A percentile compares a stretch with the other conserved stretches of the same genome.
Evolutionary conservation across 345 rosid genomes (phyloP).

Genomic region (Gossypium turneri): DNA sequence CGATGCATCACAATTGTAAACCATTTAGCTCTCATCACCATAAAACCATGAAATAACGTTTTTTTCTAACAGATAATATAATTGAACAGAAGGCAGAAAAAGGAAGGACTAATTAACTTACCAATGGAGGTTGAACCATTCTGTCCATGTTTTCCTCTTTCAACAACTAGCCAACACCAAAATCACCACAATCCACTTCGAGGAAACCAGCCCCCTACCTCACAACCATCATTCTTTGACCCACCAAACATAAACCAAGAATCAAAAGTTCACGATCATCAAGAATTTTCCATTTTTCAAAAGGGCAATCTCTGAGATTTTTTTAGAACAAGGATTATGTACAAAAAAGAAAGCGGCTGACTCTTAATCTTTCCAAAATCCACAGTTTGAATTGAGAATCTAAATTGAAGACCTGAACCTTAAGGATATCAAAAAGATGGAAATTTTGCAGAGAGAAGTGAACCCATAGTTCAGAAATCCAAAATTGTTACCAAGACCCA

Average conservation of each 20-base stretch:
- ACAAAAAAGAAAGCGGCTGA: background rate
- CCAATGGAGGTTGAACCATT: conserved; percentile 73
- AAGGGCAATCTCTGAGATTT: background rate
- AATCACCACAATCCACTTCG: conserved; percentile 21
- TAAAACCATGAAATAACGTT: conserved; percentile 7
- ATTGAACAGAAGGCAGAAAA: conserved; percentile 4
- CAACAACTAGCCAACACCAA: conserved; percentile 21
- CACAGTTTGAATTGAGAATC: background rate
- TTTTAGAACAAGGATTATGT: background rate
- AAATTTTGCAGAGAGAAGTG: background rate
- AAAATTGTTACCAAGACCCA: conserved; percentile 23
- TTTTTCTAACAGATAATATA: background rate
- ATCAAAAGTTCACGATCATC: conserved; percentile 4
- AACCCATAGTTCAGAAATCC: conserved; percentile 16
- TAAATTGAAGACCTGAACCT: background rate
- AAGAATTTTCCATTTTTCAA: background rate
- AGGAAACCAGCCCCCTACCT: conserved; percentile 25
- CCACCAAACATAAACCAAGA: conserved; percentile 9
- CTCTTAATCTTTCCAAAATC: background rate
- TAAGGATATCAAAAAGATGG: conserved; percentile 5
- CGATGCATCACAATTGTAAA: background rate
- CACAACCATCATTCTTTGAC: conserved; percentile 13
- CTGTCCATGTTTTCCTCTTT: conserved; percentile 46
- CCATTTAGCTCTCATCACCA: background rate
- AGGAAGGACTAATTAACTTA: conserved; percentile 25